Evolutionary conservation across 768 basidiomycete genomes (phyloP).

Genomic region (Boletus pseudopeckii): DNA sequence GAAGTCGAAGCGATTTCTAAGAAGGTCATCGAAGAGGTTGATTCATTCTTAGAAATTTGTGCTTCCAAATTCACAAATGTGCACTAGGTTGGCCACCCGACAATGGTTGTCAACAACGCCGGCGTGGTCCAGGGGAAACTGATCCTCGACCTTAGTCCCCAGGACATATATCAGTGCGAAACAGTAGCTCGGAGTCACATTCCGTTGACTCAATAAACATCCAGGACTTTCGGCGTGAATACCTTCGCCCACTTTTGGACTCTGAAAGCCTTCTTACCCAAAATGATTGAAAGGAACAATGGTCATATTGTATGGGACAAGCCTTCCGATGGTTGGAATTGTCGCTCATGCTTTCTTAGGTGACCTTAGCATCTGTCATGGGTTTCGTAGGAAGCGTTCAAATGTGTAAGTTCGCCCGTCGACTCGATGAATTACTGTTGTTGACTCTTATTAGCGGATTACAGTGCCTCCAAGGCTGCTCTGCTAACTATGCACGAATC

Average conservation of each 20-base stretch:
- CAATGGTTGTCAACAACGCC: conserved; percentile 91
- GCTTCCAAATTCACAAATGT: not conserved
- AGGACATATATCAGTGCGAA: conserved; percentile 80
- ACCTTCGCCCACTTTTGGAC: conserved; percentile 89
- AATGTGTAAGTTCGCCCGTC: conserved; percentile 54
- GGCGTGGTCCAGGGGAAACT: conserved; percentile 90
- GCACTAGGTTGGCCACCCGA: conserved; percentile 77
- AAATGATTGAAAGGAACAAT: conserved; percentile 68
- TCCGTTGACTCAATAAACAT: not conserved
- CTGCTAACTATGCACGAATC: conserved; percentile 75
- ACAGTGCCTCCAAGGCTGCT: conserved; percentile 93
- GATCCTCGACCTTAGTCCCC: conserved; percentile 71
- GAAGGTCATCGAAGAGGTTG: conserved; percentile 73
- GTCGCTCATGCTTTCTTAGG: conserved; percentile 38
- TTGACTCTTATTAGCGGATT: conserved; percentile 61
- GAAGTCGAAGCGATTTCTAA: conserved; percentile 76
- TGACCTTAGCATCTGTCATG: conserved; percentile 76
- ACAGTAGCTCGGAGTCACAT: conserved; percentile 43
- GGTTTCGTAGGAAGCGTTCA: conserved; percentile 69
- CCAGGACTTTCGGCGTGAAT: conserved; percentile 88
- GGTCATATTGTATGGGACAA: conserved; percentile 78
- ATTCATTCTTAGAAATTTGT: conserved; percentile 1
- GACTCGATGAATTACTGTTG: not conserved
- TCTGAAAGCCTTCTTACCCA: conserved; percentile 88
- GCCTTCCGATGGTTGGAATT: not conserved